Base-by-base conservation (phyloP, 2,329 filamentous ascomycete genomes). In the Apiospora aurea region DNA sequence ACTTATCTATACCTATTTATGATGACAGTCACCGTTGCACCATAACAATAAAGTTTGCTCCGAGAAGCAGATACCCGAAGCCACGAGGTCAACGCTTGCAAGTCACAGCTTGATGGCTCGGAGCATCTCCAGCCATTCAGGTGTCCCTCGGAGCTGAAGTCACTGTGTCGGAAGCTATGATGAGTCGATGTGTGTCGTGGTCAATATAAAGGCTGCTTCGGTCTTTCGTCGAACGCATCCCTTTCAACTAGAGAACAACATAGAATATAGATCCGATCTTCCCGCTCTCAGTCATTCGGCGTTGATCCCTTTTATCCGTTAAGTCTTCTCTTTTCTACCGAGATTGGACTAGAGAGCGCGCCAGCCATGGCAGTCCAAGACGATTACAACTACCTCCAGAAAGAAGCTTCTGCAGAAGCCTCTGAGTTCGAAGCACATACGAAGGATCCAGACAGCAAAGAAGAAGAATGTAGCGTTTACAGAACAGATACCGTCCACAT, bases 101-200 rank as follows among this genome's bases (percentile, higher is more conserved):
- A 16, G 51, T 57, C 51, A 57, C 14, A 34, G 5, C 26, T 34
- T 57, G 34, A 5, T 38, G 7, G 34, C 34, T 8, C 34, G 34
- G 34, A 61, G 53, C 18, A 61, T 61, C 53, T 34, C 51, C 16
- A 29, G 51, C 51, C 51, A 57, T 57, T 49, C 46, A n/a, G 8
- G 21, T 10, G 21, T 49, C 26, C 41, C 41, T 14, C 41, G 13
- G 41, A 43, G 41, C 41, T 43, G 41, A 43, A 43, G 41, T 43
- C 41, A 43, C 41, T 43, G 13, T 43, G 41, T 43, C 41, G 41
- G 10, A 43, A 43, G 41, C 1, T 43, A 14, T 43, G 10, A 43
- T 43, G 41, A 43, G 41, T 43, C 7, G 41, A 43, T 43, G 10
- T 43, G 41, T 38, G 34, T 38, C 34, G 34, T 4, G 34, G 34